phyloP scores from a whole-genome alignment of 2,329 filamentous ascomycete genomes.

The Ophiocordyceps camponoti-floridani region DNA sequence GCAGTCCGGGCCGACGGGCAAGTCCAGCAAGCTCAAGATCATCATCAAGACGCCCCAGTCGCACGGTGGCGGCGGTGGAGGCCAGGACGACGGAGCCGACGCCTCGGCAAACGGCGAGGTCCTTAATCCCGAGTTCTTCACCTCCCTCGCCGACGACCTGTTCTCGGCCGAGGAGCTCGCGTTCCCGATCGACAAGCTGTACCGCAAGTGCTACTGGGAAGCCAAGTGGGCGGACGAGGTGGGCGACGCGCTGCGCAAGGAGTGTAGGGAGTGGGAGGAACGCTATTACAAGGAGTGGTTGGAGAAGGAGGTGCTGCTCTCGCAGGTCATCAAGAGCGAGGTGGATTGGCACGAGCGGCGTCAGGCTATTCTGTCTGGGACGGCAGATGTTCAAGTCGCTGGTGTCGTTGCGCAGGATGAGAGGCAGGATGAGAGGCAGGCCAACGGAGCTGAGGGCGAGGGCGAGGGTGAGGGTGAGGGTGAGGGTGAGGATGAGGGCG shows the following conservation, averaged over 20 bases:
- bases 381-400: slow-evolving; percentile 24
- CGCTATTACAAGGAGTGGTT: slow-evolving; percentile 55
- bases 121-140: slow-evolving; percentile 39
- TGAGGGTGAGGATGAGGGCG: background rate
- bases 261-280: slow-evolving; percentile 50
- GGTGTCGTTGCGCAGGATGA: slow-evolving; percentile 9
- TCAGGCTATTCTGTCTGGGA: slow-evolving; percentile 31
- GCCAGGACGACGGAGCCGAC: slow-evolving; percentile 34
- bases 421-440: slow-evolving; percentile 8
- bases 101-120: slow-evolving; percentile 37
- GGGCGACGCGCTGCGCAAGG: slow-evolving; percentile 40
- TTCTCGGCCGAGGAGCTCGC: slow-evolving; percentile 49
- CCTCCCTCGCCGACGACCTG: slow-evolving; percentile 33
- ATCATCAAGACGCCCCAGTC: slow-evolving; percentile 44
- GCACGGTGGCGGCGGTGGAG: slow-evolving; percentile 35
- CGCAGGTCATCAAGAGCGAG: slow-evolving; percentile 52
- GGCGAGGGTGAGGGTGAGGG: background rate
- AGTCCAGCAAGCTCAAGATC: slow-evolving; percentile 39
- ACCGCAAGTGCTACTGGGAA: slow-evolving; percentile 52
- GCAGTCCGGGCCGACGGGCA: slow-evolving; percentile 27
- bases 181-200: slow-evolving; percentile 40
- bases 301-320: slow-evolving; percentile 62
- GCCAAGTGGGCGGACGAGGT: slow-evolving; percentile 57
- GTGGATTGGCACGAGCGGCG: slow-evolving; percentile 44
- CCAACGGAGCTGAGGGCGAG: slow-evolving; percentile 5